Percentiles rank a stretch among this genome's conserved stretches.
Conservation (phyloP, 2,329 filamentous ascomycete species). For the Penicillium sp. region DNA sequence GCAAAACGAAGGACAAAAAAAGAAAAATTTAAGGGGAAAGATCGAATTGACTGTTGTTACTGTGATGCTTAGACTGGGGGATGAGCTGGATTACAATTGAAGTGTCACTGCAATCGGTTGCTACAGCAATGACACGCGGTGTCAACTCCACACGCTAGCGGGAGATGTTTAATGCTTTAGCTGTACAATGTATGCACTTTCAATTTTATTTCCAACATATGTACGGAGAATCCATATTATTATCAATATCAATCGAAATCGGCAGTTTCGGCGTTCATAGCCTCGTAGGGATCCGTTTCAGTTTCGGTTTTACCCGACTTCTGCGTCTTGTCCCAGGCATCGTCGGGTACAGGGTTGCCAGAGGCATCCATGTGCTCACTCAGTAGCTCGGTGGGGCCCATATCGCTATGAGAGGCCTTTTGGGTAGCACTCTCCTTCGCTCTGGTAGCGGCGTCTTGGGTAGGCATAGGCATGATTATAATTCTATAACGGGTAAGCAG, state of each 20-base stretch:
- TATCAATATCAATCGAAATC: slow-evolving; percentile 29
- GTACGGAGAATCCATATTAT: background rate
- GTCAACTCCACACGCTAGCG: background rate
- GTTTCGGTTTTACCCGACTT: slow-evolving; percentile 20
- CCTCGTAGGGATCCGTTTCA: slow-evolving; percentile 33
- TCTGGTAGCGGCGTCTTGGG: background rate
- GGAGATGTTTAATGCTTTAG: background rate
- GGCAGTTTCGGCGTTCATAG: slow-evolving; percentile 31
- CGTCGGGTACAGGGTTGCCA: slow-evolving; percentile 37
- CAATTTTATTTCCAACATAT: background rate
- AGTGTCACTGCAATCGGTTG: slow-evolving; percentile 19
- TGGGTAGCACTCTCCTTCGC: background rate
- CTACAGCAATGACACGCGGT: slow-evolving; percentile 28
- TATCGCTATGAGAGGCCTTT: slow-evolving; percentile 19
- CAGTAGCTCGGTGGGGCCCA: slow-evolving; percentile 30
- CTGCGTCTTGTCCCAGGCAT: slow-evolving; percentile 19
- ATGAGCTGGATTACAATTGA: background rate
- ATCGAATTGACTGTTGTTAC: background rate
- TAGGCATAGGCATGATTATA: background rate
- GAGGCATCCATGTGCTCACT: slow-evolving; percentile 31
- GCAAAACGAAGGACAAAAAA: slow-evolving; percentile 9
- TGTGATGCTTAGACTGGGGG: background rate
- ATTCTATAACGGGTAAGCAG: background rate
- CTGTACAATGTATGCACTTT: background rate
- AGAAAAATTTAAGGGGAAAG: slow-evolving; percentile 7